Evolutionary conservation across 1,139 yeast genomes (phyloP), one percentile per base, ranked within the genome.

Genomic region (Yamadazyma sp.): DNA sequence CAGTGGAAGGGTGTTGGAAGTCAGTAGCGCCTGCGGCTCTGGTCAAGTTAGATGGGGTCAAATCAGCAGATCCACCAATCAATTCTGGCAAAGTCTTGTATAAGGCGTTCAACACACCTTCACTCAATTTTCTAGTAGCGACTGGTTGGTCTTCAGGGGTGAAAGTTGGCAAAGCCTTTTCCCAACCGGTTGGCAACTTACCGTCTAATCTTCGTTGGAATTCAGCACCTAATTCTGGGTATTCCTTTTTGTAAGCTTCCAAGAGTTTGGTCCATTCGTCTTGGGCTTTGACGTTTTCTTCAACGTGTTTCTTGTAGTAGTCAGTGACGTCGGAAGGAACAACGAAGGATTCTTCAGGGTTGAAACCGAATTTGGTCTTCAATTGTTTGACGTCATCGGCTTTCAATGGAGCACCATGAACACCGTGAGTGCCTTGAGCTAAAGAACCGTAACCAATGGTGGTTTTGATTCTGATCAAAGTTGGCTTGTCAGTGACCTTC

Each of bases 31-130:
- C 83, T 59, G 78, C 63, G 74, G 95, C 80, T 77, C 95, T 84
- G 60, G 98, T 94, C 77, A 91, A 80, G 79, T 92, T 94, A 46
- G 98, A 92, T 53, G 96, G 95, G 48, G 98, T 92, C 73, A 92
- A 81, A 73, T 92, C 98, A 45, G 98, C 98, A 53, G 98, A 91
- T 60, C 98, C 98, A 73, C 98, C 98, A 61, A 92, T 72, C 48
- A 92, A 74, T 75, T 91, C 98, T 44, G 98, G 98, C 35, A 94
- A 54, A 38, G 56, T 77, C 33, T 75, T 79, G 58, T 77, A 75
- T 55, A 92, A 70, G 56, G 75, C 71, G 54, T 78, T 73, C 58
- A 92, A 73, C 39, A 86, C 88, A 52, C 76, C 78, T 76, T 92
- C 98, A 43, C 96, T 86, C 59, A 91, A 78, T 77, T 92, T 92